These are phyloP conservation scores for Lotmaria passim DNA, from an alignment of 208 protist species.

Conservation along the genomic window DNA sequence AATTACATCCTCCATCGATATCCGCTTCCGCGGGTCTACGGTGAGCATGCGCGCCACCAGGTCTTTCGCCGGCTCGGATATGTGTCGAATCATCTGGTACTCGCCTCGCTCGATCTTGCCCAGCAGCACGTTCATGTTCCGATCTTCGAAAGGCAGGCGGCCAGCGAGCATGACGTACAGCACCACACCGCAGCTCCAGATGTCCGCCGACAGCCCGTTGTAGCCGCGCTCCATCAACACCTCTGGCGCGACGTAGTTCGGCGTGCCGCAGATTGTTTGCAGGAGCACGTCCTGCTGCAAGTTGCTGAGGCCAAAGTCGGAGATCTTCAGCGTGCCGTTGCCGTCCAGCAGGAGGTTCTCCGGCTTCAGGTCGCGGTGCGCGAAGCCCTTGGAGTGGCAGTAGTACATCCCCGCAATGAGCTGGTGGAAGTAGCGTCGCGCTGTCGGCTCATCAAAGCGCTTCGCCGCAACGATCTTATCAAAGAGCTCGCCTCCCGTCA, in stretches of 20 bases:
- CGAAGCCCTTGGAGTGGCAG: conserved; percentile 90
- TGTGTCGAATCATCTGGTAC: conserved; percentile 85
- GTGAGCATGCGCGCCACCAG: conserved; percentile 84
- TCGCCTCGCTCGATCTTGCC: conserved; percentile 92
- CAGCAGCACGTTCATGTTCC: conserved; percentile 91
- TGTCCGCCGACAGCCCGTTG: conserved; percentile 94
- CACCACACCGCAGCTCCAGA: conserved; percentile 96
- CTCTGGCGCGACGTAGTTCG: conserved; percentile 94
- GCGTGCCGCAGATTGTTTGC: conserved; percentile 92
- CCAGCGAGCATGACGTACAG: conserved; percentile 96
- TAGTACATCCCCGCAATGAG: conserved; percentile 95
- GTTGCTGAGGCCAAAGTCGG: conserved; percentile 93
- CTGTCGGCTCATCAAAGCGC: conserved; percentile 85
- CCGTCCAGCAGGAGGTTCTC: conserved; percentile 90
- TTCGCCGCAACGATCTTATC: conserved; percentile 89
- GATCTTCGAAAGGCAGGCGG: conserved; percentile 92
- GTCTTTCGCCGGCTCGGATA: conserved; percentile 71
- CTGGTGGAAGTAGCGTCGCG: conserved; percentile 95
- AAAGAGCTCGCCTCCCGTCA: conserved; percentile 94
- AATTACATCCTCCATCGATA: conserved; percentile 91
- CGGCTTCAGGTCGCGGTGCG: conserved; percentile 92
- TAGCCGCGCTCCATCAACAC: conserved; percentile 93
- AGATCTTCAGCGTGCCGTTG: conserved; percentile 88
- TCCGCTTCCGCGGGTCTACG: conserved; percentile 83
- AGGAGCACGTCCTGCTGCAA: conserved; percentile 79